Base-by-base conservation (phyloP, 1,284 basidiomycete species). In the Gomphus bonarii region DNA sequence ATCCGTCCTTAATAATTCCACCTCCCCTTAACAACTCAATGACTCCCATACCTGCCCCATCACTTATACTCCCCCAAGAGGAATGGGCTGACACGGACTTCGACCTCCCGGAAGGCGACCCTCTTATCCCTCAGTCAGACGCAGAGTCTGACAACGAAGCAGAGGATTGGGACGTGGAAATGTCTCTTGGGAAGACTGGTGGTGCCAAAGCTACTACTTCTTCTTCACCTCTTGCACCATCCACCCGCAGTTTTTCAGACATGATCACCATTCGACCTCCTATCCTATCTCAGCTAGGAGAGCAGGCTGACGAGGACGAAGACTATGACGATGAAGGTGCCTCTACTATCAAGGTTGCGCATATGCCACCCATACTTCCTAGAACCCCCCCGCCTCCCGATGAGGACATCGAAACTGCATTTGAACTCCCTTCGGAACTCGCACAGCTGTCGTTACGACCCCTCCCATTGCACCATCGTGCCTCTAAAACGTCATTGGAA, bases 81-180 rank as follows among this genome's bases (percentile, higher is more conserved):
- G 86, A 89, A 73, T 88, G 87, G 87, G 76, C 78, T 54, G 87
- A 91, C 68, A 84, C 85, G 59, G 88, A 91, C 70, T 90, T 91
- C 66, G 88, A 89, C 67, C 72, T 91, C 36, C 82, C 84, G 54
- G 87, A 90, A 56, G 87, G 79, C 54, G 78, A 79, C 55, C 74
- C 79, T 51, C 77, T 89, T 54, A 57, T 61, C 55, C 42, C 57
- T 14, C 54, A 60, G 11, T 60, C 59, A 42, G 73, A 74, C 60
- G 70, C 70, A 31, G 75, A 79, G 60, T 78, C 76, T 18, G 82
- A 84, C 72, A 84, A 77, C 70, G 82, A 86, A 58, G 72, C 72
- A 38, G 71, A 76, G 66, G 86, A 90, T 66, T 89, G 88, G 88
- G 88, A 91, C 63, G 61, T 77, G 25, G 85, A 88, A 63, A 81